Base-by-base conservation (phyloP, 306 rosid species). In the Astragalus glycyphyllos region DNA sequence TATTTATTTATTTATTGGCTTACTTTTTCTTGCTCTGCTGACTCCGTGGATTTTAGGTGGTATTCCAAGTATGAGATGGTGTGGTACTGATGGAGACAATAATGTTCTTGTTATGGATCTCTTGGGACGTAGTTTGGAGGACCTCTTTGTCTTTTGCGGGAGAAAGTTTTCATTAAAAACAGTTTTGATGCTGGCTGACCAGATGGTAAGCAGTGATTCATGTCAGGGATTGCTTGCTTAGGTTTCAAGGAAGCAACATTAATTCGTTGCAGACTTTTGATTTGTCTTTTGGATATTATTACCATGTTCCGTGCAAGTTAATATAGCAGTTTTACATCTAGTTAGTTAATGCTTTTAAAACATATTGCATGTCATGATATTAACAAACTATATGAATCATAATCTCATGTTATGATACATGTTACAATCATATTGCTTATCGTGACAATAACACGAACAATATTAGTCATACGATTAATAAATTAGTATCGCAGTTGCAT, bases 91-190 rank as follows among this genome's bases (percentile, higher is more conserved):
- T 55, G 96, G 91, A 48, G 97, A 91, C 66, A 87, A 89, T 58
- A 91, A 95, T 83, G 87, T 80, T 73, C 85, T 95, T 32, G 91
- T 89, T 61, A 75, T 95, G 15, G 99, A 95, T 86, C 88, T 91
- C 68, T 79, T 95, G 26, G 99, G 99, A 61, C 92, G 96, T 8
- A 95, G 99, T 80, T 89, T 95, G 13, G 99, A 95, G 79, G 99
- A 95, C 84, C 88, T 95, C 81, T 91, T 89, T 74, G 91, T 87
- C 53, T 95, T 89, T 38, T 87, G 97, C 6, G 96, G 97, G 70
- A 85, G 91, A 76, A 95, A 89, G 73, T 88, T 89, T 67, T 84
- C 99, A 13, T 78, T 89, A 56, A 95, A 91, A 84, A 86, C 97
- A 42, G 99, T 91, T 71, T 76, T 95, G 72, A 80, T 91, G 92